Conservation (phyloP, 768 basidiomycete genomes). For the Suillus variegatus region DNA sequence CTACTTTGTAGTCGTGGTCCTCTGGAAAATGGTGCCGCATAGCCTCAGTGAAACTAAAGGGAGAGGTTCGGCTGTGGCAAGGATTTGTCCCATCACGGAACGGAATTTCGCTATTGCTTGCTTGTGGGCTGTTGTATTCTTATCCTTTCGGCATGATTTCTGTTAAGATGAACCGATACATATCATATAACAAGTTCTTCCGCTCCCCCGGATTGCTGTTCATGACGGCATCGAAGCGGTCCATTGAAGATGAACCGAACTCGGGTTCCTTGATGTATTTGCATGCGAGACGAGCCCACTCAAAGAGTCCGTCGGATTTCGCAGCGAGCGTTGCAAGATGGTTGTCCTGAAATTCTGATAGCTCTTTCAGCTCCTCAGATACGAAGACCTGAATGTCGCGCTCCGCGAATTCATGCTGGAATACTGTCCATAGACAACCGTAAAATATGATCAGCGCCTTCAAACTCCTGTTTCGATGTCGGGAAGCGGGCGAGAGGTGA, state of each 20-base stretch:
- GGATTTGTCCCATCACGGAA: conserved; percentile 8
- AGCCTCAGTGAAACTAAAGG: background rate
- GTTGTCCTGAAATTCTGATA: background rate
- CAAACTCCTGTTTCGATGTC: background rate
- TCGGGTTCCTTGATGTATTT: background rate
- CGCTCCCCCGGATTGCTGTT: background rate
- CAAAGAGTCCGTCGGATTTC: conserved; percentile 5
- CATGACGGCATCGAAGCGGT: background rate
- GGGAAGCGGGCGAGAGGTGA: conserved; percentile 10
- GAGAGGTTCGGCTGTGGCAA: background rate
- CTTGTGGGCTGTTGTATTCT: background rate
- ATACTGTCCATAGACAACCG: background rate
- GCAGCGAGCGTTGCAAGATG: background rate
- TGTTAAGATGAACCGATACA: background rate
- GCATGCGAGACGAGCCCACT: conserved; percentile 12
- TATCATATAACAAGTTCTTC: background rate
- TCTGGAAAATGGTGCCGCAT: background rate
- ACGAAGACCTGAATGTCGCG: background rate
- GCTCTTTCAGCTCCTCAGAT: background rate
- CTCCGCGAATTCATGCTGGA: background rate
- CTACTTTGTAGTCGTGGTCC: background rate
- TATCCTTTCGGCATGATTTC: background rate
- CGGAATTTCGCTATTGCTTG: background rate
- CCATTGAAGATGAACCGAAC: background rate
- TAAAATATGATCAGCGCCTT: background rate